Percentiles rank a stretch among this genome's conserved stretches.
These are phyloP conservation scores for Trifolium pratense DNA, from an alignment of 306 rosid genomes.

Conservation along the genomic window DNA sequence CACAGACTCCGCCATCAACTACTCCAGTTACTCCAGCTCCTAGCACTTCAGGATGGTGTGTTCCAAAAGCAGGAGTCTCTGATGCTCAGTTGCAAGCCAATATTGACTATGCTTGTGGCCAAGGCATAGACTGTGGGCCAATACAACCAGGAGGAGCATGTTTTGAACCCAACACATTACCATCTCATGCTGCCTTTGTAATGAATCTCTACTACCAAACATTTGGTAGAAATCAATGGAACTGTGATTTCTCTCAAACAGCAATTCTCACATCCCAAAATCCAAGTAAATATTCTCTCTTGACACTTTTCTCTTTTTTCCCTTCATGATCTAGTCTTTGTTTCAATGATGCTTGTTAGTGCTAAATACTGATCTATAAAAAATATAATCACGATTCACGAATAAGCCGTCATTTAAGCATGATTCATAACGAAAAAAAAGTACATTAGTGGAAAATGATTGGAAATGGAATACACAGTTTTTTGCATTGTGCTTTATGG, in stretches of 20 bases:
- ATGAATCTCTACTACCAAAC: constrained; percentile 90
- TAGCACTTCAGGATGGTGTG: constrained; percentile 66
- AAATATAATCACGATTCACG: background rate
- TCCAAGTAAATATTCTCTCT: constrained; percentile 69
- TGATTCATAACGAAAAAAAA: background rate
- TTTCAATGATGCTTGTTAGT: constrained; percentile 15
- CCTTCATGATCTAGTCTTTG: background rate
- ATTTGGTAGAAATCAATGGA: constrained; percentile 58
- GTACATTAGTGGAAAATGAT: background rate
- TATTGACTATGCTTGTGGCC: constrained; percentile 81
- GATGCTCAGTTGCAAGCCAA: constrained; percentile 72
- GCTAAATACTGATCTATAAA: background rate
- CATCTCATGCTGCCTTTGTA: constrained; percentile 86
- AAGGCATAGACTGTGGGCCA: constrained; percentile 75
- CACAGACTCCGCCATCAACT: constrained; percentile 1
- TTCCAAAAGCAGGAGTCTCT: constrained; percentile 66
- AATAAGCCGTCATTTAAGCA: too few relatives aligned
- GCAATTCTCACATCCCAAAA: constrained; percentile 76
- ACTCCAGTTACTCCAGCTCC: constrained; percentile 6
- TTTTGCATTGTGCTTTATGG: too few relatives aligned
- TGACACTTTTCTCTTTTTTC: background rate
- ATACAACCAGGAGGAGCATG: constrained; percentile 89
- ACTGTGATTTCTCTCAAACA: constrained; percentile 91
- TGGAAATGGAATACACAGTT: background rate
- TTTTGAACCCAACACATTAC: constrained; percentile 74